phyloP scores from a whole-genome alignment of 2,329 filamentous ascomycete genomes.

The Beauveria pseudobassiana region DNA sequence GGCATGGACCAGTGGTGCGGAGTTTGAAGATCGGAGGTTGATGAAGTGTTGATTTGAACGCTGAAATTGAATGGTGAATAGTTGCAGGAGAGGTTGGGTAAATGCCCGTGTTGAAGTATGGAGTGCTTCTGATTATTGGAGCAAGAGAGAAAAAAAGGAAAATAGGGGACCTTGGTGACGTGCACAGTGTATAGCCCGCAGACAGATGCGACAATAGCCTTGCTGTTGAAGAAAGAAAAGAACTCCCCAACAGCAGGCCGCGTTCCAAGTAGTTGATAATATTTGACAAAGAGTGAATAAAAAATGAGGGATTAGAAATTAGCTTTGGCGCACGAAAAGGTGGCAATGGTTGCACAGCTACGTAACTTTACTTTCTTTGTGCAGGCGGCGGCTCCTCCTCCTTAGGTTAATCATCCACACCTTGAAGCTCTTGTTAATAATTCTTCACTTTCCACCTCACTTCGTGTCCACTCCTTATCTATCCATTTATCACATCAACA shows the following conservation, averaged over 20 bases:
- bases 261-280: background rate
- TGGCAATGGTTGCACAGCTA: background rate
- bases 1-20: background rate
- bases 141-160: background rate
- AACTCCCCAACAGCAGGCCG: too few relatives aligned
- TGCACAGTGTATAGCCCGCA: too few relatives aligned
- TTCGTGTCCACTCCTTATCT: conserved; percentile 9
- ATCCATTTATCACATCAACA: background rate
- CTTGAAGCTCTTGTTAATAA: background rate
- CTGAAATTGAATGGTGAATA: too few relatives aligned
- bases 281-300: background rate
- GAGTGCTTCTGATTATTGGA: background rate
- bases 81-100: too few relatives aligned
- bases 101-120: too few relatives aligned
- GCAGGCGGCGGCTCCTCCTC: background rate
- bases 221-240: too few relatives aligned
- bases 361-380: background rate
- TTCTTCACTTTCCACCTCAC: conserved; percentile 8
- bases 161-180: too few relatives aligned
- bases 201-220: too few relatives aligned
- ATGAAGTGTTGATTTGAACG: too few relatives aligned
- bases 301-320: background rate
- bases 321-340: background rate
- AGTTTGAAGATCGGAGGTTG: background rate
- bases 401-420: background rate